These are phyloP conservation scores for Ceratobasidium theobromae DNA, from an alignment of 1,284 basidiomycete species.

Conservation along the genomic window DNA sequence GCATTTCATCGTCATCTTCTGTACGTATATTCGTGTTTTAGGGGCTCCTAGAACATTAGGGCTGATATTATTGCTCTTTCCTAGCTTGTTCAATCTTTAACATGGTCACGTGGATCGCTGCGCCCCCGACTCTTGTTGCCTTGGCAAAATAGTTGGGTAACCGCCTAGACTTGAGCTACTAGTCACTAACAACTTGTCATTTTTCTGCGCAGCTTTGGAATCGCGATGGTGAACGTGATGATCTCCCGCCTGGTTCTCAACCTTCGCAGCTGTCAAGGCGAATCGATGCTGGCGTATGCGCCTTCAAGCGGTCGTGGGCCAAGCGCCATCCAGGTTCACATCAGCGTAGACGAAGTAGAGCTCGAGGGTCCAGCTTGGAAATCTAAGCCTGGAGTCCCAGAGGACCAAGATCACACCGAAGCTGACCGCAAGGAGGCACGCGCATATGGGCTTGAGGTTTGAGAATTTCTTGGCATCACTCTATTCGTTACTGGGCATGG, in stretches of 20 bases:
- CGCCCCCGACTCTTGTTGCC: slow-evolving; percentile 31
- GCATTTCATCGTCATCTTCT: slow-evolving; percentile 28
- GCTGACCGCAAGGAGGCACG: too few species aligned
- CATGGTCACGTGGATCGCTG: slow-evolving; percentile 30
- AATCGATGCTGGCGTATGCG: background rate
- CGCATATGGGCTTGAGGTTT: background rate
- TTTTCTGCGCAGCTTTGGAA: slow-evolving; percentile 22
- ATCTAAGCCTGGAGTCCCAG: too few species aligned
- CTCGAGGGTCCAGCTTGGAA: background rate
- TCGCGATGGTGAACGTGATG: slow-evolving; percentile 33
- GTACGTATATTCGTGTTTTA: background rate
- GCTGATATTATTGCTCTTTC: background rate
- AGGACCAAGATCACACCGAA: too few species aligned
- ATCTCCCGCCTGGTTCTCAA: slow-evolving; percentile 32
- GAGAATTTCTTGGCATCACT: background rate
- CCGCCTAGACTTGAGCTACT: background rate
- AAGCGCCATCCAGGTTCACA: background rate
- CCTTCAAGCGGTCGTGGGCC: background rate
- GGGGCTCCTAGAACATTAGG: background rate
- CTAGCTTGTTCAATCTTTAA: slow-evolving; percentile 31
- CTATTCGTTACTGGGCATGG: background rate
- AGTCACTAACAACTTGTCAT: background rate
- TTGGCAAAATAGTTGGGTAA: slow-evolving; percentile 31
- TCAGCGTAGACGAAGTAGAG: background rate
- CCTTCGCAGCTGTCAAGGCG: slow-evolving; percentile 9